phyloP scores from a whole-genome alignment of 73 alveolate species.

The Tetrahymena thermophila region DNA sequence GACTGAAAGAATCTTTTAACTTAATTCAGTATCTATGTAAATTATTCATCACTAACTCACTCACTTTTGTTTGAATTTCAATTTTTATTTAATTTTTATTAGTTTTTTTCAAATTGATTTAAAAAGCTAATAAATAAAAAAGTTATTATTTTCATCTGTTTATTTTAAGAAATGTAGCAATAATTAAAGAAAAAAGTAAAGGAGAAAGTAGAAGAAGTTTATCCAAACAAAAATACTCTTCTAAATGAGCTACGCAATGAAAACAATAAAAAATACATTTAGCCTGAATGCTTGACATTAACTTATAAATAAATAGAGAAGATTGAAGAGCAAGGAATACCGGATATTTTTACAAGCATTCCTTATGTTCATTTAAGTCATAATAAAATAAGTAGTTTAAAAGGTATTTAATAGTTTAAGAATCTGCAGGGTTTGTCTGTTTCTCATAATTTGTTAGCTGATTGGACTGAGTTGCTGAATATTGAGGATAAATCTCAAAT shows the following conservation, averaged over 20 bases:
- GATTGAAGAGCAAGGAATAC: not conserved
- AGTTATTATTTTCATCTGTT: not conserved
- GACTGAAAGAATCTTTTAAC: not conserved
- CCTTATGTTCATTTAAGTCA: not conserved
- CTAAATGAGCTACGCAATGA: not conserved
- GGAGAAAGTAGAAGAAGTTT: not conserved
- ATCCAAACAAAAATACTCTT: not conserved
- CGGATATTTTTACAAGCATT: not conserved
- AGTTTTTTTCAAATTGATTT: not conserved
- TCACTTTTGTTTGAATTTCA: not conserved
- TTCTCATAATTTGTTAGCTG: not conserved
- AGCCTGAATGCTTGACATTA: not conserved
- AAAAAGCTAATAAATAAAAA: too few relatives aligned
- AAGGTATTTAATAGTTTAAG: not conserved
- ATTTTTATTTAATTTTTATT: too few relatives aligned
- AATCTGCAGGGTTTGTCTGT: not conserved
- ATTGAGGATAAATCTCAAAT: not conserved
- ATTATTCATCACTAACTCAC: not conserved
- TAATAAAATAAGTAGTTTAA: not conserved
- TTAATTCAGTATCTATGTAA: not conserved
- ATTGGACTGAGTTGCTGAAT: not conserved
- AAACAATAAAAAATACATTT: not conserved
- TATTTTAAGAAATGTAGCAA: not conserved
- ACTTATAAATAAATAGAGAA: not conserved
- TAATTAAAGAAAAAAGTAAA: not conserved